Evolutionary conservation across 805 yeast species (phyloP), one percentile per base, ranked within the genome.

Genomic region (Isabelozyma heimii): DNA sequence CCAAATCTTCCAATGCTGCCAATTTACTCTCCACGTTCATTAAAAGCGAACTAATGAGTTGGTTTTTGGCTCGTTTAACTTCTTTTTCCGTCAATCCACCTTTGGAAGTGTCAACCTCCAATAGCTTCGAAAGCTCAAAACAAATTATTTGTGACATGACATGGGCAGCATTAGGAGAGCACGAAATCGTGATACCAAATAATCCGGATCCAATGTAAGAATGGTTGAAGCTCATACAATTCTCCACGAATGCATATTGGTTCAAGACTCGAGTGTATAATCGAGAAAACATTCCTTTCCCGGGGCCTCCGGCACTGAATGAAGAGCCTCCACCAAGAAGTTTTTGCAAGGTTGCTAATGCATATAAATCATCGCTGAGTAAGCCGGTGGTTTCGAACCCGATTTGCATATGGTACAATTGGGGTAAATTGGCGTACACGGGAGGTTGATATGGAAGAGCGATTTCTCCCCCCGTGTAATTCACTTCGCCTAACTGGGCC

Each of bases 291-390:
- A 94, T 91, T 4, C 99, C 99, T 68, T 94, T 94, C 47, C 99
- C 99, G 14, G 99, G 99, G 0, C 99, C 99, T 55, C 99, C 99
- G 8, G 99, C 98, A 15, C 95, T 85, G 63, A 94, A 94, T 1
- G 98, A 91, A 5, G 97, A 96, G 49, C 98, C 99, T 37, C 98
- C 97, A 40, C 99, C 99, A 12, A 94, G 72, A 17, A 92, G 74
- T 51, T 91, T 89, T 65, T 94, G 98, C 49, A 94, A 75, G 1
- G 91, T 84, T 1, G 98, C 97, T 38, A 91, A 73, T 1, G 96
- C 95, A 61, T 94, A 94, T 41, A 91, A 83, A 58, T 94, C 97
- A 15, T 89, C 89, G 62, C 87, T 85, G 45, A 82, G 80, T 30
- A 91, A 85, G 1, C 97, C 86, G 2, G 87, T 75, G 20, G 97